phyloP scores from a whole-genome alignment of 2,329 filamentous ascomycete genomes.

The Davidsoniella neocaledoniae region DNA sequence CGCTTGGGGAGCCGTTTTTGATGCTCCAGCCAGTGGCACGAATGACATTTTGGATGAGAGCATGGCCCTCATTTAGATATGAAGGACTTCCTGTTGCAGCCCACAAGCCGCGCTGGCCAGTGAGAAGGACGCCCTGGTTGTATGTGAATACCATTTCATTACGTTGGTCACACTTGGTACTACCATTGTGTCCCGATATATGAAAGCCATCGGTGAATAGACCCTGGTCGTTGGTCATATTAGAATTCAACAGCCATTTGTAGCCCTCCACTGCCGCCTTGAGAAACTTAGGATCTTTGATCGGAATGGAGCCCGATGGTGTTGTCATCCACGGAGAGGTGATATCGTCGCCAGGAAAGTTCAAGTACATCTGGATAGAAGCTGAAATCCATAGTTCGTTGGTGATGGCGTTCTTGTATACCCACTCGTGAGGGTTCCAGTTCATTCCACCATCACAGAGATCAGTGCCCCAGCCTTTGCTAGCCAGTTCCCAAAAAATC shows the following conservation, averaged over 20 bases:
- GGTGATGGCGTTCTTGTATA: conserved; percentile 94
- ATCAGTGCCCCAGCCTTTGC: conserved; percentile 61
- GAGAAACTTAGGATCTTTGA: conserved; percentile 45
- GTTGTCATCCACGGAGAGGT: conserved; percentile 41
- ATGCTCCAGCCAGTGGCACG: conserved; percentile 60
- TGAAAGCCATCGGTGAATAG: conserved; percentile 83
- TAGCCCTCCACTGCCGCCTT: conserved; percentile 63
- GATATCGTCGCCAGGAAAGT: conserved; percentile 69
- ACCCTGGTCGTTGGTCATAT: conserved; percentile 63
- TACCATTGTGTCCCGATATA: conserved; percentile 27
- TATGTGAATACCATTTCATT: conserved; percentile 91
- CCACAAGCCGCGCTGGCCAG: conserved; percentile 66
- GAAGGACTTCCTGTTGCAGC: conserved; percentile 52
- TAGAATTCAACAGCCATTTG: conserved; percentile 58
- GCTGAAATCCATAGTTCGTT: conserved; percentile 81
- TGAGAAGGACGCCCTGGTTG: conserved; percentile 83
- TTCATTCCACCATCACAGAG: conserved; percentile 79
- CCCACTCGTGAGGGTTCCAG: conserved; percentile 65
- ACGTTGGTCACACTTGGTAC: conserved; percentile 52
- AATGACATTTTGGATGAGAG: conserved; percentile 58
- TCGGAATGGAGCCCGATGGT: conserved; percentile 14
- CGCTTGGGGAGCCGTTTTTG: conserved; percentile 23
- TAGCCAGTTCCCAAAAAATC: conserved; percentile 70
- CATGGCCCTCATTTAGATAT: conserved; percentile 66
- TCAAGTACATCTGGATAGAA: conserved; percentile 74